Conservation (phyloP, 169 alveolate genomes). For the Cryptosporidium muris region DNA sequence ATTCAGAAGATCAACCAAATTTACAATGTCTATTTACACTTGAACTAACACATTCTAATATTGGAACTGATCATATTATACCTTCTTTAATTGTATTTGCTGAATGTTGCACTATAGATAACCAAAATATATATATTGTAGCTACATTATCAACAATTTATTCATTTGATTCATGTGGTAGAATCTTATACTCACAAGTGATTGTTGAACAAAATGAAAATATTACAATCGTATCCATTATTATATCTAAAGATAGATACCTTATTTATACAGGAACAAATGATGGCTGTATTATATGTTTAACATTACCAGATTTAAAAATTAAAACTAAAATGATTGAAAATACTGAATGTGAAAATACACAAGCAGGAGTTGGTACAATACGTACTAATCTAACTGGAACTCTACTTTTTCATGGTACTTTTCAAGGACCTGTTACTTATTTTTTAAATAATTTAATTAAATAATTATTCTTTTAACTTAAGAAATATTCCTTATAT, state of each 20-base stretch:
- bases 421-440: slow-evolving; percentile 36
- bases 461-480: not conserved
- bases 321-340: slow-evolving; percentile 10
- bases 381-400: slow-evolving; percentile 41
- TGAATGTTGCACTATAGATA: slow-evolving; percentile 10
- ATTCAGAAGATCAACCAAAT: not conserved
- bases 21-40: slow-evolving; percentile 21
- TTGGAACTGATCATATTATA: not conserved
- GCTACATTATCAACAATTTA: slow-evolving; percentile 38
- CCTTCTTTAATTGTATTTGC: slow-evolving; percentile 15
- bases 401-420: slow-evolving; percentile 34
- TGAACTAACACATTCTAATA: not conserved
- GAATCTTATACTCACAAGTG: slow-evolving; percentile 1
- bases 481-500: slow-evolving; percentile 1
- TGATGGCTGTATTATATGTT: slow-evolving; percentile 25
- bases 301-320: slow-evolving; percentile 6
- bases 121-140: slow-evolving; percentile 13
- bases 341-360: not conserved
- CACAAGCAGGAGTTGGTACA: slow-evolving; percentile 26
- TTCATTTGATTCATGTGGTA: slow-evolving; percentile 23
- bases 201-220: not conserved
- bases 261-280: slow-evolving; percentile 32
- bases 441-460: slow-evolving; percentile 33
- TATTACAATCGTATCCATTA: slow-evolving; percentile 40
- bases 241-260: slow-evolving; percentile 2